Base-by-base conservation (phyloP, 441 rosid species). In the Mallotus japonicus region DNA sequence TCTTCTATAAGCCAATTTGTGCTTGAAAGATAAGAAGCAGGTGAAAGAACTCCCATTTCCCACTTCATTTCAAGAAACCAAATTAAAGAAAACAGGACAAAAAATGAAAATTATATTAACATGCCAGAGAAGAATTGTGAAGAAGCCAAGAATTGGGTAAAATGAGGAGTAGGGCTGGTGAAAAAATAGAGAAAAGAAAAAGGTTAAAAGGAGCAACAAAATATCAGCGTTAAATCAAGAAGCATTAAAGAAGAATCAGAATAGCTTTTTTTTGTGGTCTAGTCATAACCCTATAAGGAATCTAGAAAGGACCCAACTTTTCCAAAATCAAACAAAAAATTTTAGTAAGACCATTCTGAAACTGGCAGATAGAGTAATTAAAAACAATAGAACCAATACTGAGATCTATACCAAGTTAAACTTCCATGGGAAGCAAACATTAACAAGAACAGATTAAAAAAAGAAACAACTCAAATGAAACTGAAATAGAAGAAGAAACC, bases 1-100 rank as follows among this genome's bases (percentile, higher is more conserved):
- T 88, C 97, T 82, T 89, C 92, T 63, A 82, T 82, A 67, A 84
- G 47, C 96, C 93, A 94, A 72, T 83, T 89, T 10, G 93, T 77
- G 70, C 82, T 82, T 50, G 85, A 87, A 54, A 86, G 67, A 73
- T 88, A 86, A 12, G 95, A 78, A 42, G 90, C 74, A 37, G 89
- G 89, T 40, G 97, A 87, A 51, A 87, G 83, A 58, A 91, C 77
- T 73, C 88, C 87, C 77, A 83, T 82, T 82, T 85, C 97, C 80
- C 87, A 83, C 82, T 78, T 92, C 99, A 94, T 92, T 65, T 64
- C 79, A 56, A 56, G 28, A 56, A 56, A 56, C 69, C 75, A 14
- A 74, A 58, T 22, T 28, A 15, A 19, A 20, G 69, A 55, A 34
- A 15, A 10, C 46, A 72, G 17, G 14, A 56, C 2, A 56, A 1